Base-by-base conservation (phyloP, 768 basidiomycete genomes). In the Hydnum rufescens region DNA sequence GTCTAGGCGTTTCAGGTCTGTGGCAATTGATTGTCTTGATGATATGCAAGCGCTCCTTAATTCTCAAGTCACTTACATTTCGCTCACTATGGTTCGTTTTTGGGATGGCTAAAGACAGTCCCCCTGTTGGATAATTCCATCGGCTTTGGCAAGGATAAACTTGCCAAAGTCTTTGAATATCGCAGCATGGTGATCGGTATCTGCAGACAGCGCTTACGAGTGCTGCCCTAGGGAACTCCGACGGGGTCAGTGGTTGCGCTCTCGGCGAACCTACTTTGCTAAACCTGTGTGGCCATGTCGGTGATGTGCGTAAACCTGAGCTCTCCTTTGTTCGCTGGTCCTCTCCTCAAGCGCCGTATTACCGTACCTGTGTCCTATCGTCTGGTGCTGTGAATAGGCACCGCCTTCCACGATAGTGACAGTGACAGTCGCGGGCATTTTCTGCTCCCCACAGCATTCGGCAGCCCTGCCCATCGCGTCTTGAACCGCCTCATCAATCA, bases 91-190 rank as follows among this genome's bases (percentile, higher is more conserved):
- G n/a, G n/a, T n/a, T n/a, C 29, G 8, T 53, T 48, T 54, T 19
- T 52, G n/a, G 8, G 34, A 8, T 25, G 8, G 8, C 8, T 57
- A 70, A 87, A 92, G 62, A 90, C 89, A 84, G 72, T 87, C 25
- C 84, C 85, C 6, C 77, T 81, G 3, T 65, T 93, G 53, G 84
- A 88, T 68, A 92, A 90, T 70, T 85, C 86, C 62, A 70, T 93
- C 51, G 84, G 82, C 13, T 89, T 76, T 60, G 88, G 88, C 16
- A 70, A 74, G 25, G 82, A 87, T 13, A 67, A 77, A 16, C 78
- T 92, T 66, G 78, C 82, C 59, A 61, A 73, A 23, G 78, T 76
- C 47, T 64, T 74, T 1, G 82, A 86, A 58, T 90, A 92, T 66
- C 73, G 76, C 60, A 73, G 76, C 58, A 86, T 84, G 74, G 65